Evolutionary conservation across 306 rosid species (phyloP).

Genomic region (Mimosa pudica): DNA sequence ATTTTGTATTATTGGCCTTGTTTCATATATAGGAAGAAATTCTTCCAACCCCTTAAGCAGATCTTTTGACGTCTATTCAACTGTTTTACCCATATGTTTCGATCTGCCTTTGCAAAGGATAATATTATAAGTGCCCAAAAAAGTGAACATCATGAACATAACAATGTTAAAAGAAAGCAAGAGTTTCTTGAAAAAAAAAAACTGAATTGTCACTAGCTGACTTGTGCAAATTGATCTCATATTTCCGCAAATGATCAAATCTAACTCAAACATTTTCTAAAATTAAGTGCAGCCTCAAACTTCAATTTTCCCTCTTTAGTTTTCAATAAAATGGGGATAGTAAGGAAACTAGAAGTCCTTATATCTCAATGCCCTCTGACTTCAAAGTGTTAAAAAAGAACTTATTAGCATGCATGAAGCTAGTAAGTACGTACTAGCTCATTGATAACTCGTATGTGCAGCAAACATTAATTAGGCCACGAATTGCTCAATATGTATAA

Average conservation of each 20-base stretch:
- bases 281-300: constrained; percentile 18
- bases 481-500: not conserved
- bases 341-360: not conserved
- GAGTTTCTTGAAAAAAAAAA: constrained; percentile 22
- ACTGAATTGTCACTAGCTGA: constrained; percentile 1
- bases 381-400: not conserved
- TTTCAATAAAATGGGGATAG: not conserved
- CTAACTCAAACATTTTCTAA: not conserved
- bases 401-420: not conserved
- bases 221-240: not conserved
- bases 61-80: constrained; percentile 95
- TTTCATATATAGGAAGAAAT: constrained; percentile 88
- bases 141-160: constrained; percentile 20
- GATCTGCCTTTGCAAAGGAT: constrained; percentile 99
- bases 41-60: constrained; percentile 81
- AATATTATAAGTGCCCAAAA: constrained; percentile 64
- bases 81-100: constrained; percentile 95
- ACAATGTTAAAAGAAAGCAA: constrained; percentile 35
- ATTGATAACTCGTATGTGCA: not conserved
- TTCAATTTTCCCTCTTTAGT: constrained; percentile 18
- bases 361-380: constrained; percentile 18
- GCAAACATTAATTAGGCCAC: constrained; percentile 5
- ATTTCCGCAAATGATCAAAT: not conserved
- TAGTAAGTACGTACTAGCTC: not conserved
- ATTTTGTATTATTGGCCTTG: constrained; percentile 83